Evolutionary conservation across 164 flowering plant genomes (phyloP).

Genomic region (Chimonanthus salicifolius): DNA sequence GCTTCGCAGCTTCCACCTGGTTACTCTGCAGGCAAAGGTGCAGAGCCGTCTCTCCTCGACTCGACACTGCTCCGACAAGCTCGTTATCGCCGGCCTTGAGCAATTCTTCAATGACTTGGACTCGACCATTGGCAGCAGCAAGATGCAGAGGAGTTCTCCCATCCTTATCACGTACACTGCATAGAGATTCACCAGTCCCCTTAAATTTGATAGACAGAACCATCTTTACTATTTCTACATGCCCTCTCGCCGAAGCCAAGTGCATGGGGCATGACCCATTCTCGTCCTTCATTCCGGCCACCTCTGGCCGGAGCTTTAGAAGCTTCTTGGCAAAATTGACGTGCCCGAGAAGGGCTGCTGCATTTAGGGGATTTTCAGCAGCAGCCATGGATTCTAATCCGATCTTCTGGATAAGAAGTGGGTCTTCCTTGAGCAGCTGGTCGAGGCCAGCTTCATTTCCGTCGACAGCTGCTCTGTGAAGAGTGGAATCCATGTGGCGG

Average conservation of each 20-base stretch:
- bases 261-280: background rate
- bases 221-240: background rate
- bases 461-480: too few species aligned
- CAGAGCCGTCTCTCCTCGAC: background rate
- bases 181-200: background rate
- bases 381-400: background rate
- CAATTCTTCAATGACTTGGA: background rate
- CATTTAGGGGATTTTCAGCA: background rate
- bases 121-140: background rate
- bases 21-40: background rate
- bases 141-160: constrained; percentile 1
- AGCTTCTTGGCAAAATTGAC: background rate
- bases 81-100: background rate
- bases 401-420: background rate
- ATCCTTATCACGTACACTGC: background rate
- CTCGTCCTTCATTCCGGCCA: background rate
- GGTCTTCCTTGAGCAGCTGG: background rate
- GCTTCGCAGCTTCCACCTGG: background rate
- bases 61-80: background rate
- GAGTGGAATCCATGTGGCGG: too few species aligned
- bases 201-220: background rate
- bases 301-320: background rate
- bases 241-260: background rate
- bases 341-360: background rate
- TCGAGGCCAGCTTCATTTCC: background rate